phyloP scores from a whole-genome alignment of 371 early-diverging fungal genomes.

The Zychaea mexicana region DNA sequence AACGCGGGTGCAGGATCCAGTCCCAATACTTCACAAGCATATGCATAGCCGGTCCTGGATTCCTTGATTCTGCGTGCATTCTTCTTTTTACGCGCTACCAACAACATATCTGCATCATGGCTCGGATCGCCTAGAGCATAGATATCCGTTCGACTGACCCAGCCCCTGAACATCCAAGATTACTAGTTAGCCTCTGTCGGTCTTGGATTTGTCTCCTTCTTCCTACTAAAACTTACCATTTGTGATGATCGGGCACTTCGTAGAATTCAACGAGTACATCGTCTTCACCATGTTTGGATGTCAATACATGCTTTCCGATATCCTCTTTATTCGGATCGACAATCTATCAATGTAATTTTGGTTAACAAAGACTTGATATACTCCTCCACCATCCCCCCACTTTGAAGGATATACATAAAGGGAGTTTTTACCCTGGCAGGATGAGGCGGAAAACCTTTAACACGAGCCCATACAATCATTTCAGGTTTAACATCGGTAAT shows the following conservation, averaged over 20 bases:
- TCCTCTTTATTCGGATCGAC: slow-evolving; percentile 20
- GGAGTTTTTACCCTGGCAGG: slow-evolving; percentile 46
- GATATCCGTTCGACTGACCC: slow-evolving; percentile 32
- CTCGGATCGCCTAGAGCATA: slow-evolving; percentile 32
- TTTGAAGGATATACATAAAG: too few species aligned
- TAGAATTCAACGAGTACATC: slow-evolving; percentile 31
- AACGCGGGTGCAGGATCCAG: slow-evolving; percentile 17
- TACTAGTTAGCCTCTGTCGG: background rate
- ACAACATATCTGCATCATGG: slow-evolving; percentile 33
- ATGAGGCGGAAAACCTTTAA: slow-evolving; percentile 46
- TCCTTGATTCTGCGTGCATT: slow-evolving; percentile 29
- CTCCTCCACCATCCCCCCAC: background rate
- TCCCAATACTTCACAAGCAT: slow-evolving; percentile 30
- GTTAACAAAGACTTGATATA: background rate
- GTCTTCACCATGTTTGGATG: slow-evolving; percentile 8
- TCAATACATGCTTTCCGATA: slow-evolving; percentile 24
- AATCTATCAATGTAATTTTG: slow-evolving; percentile 19
- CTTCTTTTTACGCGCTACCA: slow-evolving; percentile 28
- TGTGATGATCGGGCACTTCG: slow-evolving; percentile 31
- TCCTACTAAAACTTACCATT: slow-evolving; percentile 31
- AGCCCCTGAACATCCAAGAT: slow-evolving; percentile 33
- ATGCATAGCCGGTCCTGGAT: slow-evolving; percentile 32
- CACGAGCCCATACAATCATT: slow-evolving; percentile 48
- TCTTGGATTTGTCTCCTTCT: background rate
- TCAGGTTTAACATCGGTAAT: slow-evolving; percentile 16